These are phyloP conservation scores for Eragrostis tef DNA, from an alignment of 202 grass and related monocot genomes.

Conservation along the genomic window DNA sequence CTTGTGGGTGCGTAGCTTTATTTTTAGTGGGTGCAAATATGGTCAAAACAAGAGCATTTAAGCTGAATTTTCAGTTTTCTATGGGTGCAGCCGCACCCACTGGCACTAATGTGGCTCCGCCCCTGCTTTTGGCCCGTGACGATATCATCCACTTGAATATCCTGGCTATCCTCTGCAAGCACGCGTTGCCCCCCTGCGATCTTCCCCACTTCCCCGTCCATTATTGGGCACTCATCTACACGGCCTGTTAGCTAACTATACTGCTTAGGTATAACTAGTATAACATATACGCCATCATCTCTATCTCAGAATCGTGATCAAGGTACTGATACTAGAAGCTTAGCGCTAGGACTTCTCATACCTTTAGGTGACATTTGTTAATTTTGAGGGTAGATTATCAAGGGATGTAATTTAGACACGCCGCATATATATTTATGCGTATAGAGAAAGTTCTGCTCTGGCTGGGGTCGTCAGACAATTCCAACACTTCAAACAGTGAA, in stretches of 20 bases:
- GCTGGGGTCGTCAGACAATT: too few relatives aligned
- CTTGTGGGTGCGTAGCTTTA: too few relatives aligned
- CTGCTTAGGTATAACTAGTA: neutral
- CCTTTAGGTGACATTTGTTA: neutral
- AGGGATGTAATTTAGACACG: neutral
- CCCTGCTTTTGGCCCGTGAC: too few relatives aligned
- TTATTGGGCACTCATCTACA: conserved; percentile 50
- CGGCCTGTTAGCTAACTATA: neutral
- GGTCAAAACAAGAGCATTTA: too few relatives aligned
- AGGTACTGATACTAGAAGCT: neutral
- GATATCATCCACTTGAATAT: too few relatives aligned
- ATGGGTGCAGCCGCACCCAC: too few relatives aligned
- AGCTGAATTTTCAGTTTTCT: too few relatives aligned
- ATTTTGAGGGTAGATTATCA: neutral
- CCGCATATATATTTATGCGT: too few relatives aligned
- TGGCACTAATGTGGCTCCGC: too few relatives aligned
- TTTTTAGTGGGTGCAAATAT: too few relatives aligned
- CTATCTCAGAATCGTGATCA: neutral
- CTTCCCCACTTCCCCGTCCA: neutral
- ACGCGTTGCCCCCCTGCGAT: conserved; percentile 11
- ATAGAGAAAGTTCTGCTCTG: too few relatives aligned
- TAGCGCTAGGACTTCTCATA: neutral
- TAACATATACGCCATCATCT: neutral
- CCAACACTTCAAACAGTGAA: too few relatives aligned
- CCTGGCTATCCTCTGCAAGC: conserved; percentile 15